Conservation (phyloP, 129 eudicot genomes). For the Artemisia annua region DNA sequence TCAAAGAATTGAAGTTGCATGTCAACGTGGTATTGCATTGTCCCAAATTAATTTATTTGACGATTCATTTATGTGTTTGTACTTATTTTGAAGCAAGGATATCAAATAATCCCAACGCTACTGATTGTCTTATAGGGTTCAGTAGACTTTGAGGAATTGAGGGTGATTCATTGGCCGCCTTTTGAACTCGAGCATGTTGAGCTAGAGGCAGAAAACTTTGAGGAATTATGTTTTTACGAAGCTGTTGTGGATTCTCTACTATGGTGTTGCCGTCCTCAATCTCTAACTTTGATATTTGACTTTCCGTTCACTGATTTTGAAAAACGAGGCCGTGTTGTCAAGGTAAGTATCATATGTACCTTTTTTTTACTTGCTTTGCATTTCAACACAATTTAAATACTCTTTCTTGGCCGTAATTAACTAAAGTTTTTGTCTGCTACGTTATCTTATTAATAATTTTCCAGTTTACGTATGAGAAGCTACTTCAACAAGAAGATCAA, state of each 20-base stretch:
- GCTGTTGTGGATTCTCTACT: constrained; percentile 16
- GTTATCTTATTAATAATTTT: neutral
- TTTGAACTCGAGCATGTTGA: constrained; percentile 10
- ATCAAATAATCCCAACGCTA: neutral
- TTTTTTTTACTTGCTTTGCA: too few relatives aligned
- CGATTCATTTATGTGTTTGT: neutral
- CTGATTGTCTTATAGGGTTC: neutral
- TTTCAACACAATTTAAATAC: neutral
- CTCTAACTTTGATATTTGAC: neutral
- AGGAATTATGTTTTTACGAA: neutral
- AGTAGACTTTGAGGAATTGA: neutral
- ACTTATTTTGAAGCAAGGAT: neutral
- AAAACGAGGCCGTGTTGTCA: neutral
- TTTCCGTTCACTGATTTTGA: neutral
- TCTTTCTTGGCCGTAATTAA: neutral
- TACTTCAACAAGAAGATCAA: constrained; percentile 13
- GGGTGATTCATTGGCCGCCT: neutral
- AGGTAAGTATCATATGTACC: constrained; percentile 7
- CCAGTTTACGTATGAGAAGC: constrained; percentile 6
- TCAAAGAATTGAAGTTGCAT: constrained; percentile 10
- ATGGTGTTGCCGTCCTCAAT: constrained; percentile 6
- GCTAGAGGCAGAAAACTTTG: neutral
- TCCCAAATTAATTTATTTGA: neutral
- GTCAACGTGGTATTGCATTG: neutral
- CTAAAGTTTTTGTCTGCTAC: neutral